These are phyloP conservation scores for Komagataella phaffii DNA, from an alignment of 805 yeast genomes.

Conservation along the genomic window DNA sequence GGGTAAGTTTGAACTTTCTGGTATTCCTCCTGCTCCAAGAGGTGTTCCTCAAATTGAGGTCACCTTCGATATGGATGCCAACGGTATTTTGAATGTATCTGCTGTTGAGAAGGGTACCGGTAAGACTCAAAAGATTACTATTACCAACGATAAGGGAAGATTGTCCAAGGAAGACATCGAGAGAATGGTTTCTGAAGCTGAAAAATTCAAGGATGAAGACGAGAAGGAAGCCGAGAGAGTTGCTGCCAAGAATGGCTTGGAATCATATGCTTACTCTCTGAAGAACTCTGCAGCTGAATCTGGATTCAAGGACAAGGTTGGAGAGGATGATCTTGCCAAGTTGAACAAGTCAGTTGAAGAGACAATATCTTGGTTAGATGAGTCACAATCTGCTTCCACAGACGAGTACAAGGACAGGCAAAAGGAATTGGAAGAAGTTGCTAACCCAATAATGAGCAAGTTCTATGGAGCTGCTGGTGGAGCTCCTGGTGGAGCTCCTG, in stretches of 20 bases:
- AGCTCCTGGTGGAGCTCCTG: constrained; percentile 39
- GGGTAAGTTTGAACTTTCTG: constrained; percentile 93
- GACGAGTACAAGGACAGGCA: constrained; percentile 81
- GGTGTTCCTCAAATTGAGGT: constrained; percentile 98
- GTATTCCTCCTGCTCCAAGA: constrained; percentile 98
- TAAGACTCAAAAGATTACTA: constrained; percentile 92
- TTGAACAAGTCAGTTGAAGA: constrained; percentile 65
- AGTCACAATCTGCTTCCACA: constrained; percentile 70
- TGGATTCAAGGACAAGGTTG: constrained; percentile 64
- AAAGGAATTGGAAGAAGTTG: constrained; percentile 81
- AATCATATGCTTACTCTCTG: constrained; percentile 88
- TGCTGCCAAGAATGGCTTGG: constrained; percentile 88
- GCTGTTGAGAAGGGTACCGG: constrained; percentile 98
- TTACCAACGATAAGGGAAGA: constrained; percentile 98
- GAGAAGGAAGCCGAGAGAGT: constrained; percentile 90
- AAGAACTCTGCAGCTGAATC: constrained; percentile 73
- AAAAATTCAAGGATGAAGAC: constrained; percentile 93
- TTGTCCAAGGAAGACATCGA: constrained; percentile 95
- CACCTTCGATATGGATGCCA: constrained; percentile 93
- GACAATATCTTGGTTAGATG: constrained; percentile 75
- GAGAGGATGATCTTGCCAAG: constrained; percentile 9
- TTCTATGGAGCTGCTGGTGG: constrained; percentile 79
- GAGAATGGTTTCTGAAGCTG: constrained; percentile 96
- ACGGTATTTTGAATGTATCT: constrained; percentile 92
- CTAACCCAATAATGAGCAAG: constrained; percentile 88